Evolutionary conservation across 2,329 filamentous ascomycete genomes (phyloP), one percentile per base, ranked within the genome.

Genomic region (Calonectria pauciramosa): DNA sequence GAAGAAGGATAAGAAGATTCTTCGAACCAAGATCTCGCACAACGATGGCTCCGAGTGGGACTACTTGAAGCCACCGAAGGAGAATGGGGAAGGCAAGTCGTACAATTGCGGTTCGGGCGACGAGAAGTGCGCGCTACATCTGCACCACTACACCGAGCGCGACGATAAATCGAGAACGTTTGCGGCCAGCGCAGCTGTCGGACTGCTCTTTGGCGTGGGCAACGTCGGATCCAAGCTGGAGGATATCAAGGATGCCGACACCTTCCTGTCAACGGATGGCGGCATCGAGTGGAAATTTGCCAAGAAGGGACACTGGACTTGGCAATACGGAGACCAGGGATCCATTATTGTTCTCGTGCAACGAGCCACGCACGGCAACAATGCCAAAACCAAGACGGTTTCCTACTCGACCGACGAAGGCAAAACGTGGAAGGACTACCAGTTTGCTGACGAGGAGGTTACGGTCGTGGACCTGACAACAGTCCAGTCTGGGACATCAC

Each of bases 71-170:
- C 93, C 95, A n/a, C 96, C 96, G 0, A 82, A 85, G 47, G 91
- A 92, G 78, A 93, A 96, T 79, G 88, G 90, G 0, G 92, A 97
- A 36, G 92, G 91, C 78, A 94, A 96, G 79, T 84, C 88, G 2
- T 97, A 94, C 82, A 85, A 87, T 16, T 99, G 97, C 65, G 89
- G 89, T 74, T 86, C 86, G 49, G 91, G 93, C 81, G 88, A 85
- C 59, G 88, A 92, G 26, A 90, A 93, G 70, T 99, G 97, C 83
- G 94, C 95, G 4, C 89, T 99, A 71, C 96, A 99, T 84, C 89
- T 99, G 47, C 97, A 99, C 83, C 95, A 96, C 71, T 99, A 98
- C 86, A 99, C 97, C 0, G 97, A 99, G 85, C 93, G 97, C 76
- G 87, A 87, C 38, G 95, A 99, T 83, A 93, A 93, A 80, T 88